These are phyloP conservation scores for Russula foetens DNA, from an alignment of 768 basidiomycete species.

Conservation along the genomic window DNA sequence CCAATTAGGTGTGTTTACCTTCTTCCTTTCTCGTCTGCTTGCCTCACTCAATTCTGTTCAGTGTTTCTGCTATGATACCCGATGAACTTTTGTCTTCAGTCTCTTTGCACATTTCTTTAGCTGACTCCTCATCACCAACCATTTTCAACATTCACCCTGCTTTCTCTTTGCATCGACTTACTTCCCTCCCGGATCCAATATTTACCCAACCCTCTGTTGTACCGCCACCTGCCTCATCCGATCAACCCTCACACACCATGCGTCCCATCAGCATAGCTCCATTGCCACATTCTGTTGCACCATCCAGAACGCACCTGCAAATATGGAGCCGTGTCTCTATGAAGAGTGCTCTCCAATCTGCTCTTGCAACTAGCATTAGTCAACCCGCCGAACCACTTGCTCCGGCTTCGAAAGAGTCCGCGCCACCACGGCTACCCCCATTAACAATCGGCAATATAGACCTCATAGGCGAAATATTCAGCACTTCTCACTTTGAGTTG, in stretches of 20 bases:
- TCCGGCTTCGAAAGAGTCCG: neutral
- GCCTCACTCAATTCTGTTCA: conserved; percentile 29
- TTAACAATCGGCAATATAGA: conserved; percentile 14
- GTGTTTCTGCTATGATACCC: conserved; percentile 59
- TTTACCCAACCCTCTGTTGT: conserved; percentile 18
- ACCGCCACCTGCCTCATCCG: conserved; percentile 14
- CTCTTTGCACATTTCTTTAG: conserved; percentile 35
- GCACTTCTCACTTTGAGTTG: conserved; percentile 9
- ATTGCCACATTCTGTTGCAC: conserved; percentile 2
- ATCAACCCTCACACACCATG: neutral
- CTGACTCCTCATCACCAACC: conserved; percentile 31
- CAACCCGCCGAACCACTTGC: neutral
- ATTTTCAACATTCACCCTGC: conserved; percentile 38
- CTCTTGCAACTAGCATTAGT: conserved; percentile 17
- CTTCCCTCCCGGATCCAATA: conserved; percentile 16
- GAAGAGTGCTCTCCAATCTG: conserved; percentile 19
- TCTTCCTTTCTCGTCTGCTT: neutral
- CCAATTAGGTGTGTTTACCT: conserved; percentile 14
- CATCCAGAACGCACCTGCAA: conserved; percentile 14
- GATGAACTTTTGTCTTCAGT: conserved; percentile 46
- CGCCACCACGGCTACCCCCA: conserved; percentile 17
- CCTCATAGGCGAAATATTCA: conserved; percentile 20
- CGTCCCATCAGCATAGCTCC: neutral
- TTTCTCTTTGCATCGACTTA: conserved; percentile 39
- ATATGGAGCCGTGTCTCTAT: conserved; percentile 19